A percentile compares a stretch with the other conserved stretches of the same genome.
phyloP scores from a whole-genome alignment of 352 stramenopile species.

The Phytophthora constricta region DNA sequence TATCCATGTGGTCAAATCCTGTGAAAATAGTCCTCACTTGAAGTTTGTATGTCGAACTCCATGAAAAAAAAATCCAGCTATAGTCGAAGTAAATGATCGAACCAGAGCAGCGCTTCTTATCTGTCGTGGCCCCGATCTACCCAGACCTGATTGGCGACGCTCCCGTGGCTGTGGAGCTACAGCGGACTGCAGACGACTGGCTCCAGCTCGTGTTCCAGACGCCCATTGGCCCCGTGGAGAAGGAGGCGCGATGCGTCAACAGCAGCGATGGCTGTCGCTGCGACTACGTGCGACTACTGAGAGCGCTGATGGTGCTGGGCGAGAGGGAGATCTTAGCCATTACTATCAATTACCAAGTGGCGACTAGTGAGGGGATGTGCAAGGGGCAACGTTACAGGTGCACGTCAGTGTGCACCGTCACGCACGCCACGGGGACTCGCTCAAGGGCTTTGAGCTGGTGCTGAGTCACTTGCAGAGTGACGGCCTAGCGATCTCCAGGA shows the following conservation, averaged over 20 bases:
- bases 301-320: slow-evolving; percentile 45
- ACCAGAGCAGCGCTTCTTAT: slow-evolving; percentile 23
- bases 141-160: slow-evolving; percentile 8
- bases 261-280: slow-evolving; percentile 43
- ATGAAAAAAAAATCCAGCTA: background rate
- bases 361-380: slow-evolving; percentile 4
- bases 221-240: slow-evolving; percentile 22
- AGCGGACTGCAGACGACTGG: slow-evolving; percentile 34
- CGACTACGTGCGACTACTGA: slow-evolving; percentile 50
- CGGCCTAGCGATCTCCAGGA: slow-evolving; percentile 36
- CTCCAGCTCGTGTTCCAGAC: slow-evolving; percentile 45
- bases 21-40: slow-evolving; percentile 1
- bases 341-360: slow-evolving; percentile 44
- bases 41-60: slow-evolving; percentile 16
- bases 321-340: slow-evolving; percentile 43
- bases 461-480: slow-evolving; percentile 55
- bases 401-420: slow-evolving; percentile 43
- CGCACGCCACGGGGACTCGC: slow-evolving; percentile 19
- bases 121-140: slow-evolving; percentile 37
- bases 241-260: slow-evolving; percentile 51
- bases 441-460: slow-evolving; percentile 58
- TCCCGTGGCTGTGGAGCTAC: slow-evolving; percentile 27
- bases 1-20: background rate
- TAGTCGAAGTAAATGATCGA: slow-evolving; percentile 8
- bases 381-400: slow-evolving; percentile 54